A percentile compares a stretch with the other conserved stretches of the same genome.
Conservation (phyloP, 2,329 filamentous ascomycete genomes). For the Leptographium radiaticola region DNA sequence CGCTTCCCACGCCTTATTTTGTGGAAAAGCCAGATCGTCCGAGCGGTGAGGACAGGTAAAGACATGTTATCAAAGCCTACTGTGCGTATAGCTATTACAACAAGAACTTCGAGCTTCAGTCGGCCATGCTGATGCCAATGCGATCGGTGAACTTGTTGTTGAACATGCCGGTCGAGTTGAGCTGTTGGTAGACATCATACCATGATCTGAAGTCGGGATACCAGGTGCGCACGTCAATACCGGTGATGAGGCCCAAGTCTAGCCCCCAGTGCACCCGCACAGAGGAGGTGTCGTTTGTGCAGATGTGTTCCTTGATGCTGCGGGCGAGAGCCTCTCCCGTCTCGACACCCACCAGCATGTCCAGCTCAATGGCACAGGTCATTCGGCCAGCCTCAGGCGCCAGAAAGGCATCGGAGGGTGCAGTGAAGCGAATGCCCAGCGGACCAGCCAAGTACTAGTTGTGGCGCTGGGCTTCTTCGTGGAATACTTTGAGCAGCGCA, state of each 20-base stretch:
- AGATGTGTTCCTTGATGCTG: conserved; percentile 13
- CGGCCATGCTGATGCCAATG: conserved; percentile 9
- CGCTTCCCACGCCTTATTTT: too few species aligned
- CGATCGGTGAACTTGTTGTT: conserved; percentile 16
- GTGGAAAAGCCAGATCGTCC: too few species aligned
- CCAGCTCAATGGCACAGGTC: conserved; percentile 15
- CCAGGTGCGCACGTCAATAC: conserved; percentile 13
- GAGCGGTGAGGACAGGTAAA: too few species aligned
- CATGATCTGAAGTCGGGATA: conserved; percentile 13
- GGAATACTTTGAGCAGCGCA: conserved; percentile 11
- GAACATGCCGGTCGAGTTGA: conserved; percentile 17
- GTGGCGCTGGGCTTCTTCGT: conserved; percentile 9
- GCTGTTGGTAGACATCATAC: conserved; percentile 11
- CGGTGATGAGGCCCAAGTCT: conserved; percentile 12
- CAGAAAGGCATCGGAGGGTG: conserved; percentile 12
- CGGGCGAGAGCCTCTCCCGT: conserved; percentile 9
- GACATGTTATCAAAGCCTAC: too few species aligned
- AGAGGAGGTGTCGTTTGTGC: conserved; percentile 4
- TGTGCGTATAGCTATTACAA: too few species aligned
- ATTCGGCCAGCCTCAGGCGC: conserved; percentile 14
- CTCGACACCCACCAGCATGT: conserved; percentile 13
- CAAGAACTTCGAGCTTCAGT: too few species aligned
- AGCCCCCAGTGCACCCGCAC: conserved; percentile 16
- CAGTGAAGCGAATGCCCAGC: conserved; percentile 14
- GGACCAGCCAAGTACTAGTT: conserved; percentile 15